phyloP scores from a whole-genome alignment of 2,329 filamentous ascomycete genomes.

The Corynespora cassiicola region DNA sequence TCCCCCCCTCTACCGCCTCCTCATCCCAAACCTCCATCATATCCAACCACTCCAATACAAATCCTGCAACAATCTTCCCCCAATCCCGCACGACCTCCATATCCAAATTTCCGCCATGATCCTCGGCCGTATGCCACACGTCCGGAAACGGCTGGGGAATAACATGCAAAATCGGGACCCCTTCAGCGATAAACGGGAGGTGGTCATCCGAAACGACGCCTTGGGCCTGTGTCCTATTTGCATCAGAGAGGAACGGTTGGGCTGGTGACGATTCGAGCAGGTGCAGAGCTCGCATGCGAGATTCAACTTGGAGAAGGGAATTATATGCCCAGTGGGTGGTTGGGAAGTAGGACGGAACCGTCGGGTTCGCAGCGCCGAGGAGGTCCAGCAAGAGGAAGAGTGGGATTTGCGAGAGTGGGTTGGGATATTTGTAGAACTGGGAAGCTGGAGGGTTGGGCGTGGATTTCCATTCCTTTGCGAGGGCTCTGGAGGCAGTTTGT shows the following conservation, averaged over 20 bases:
- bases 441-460: slow-evolving; percentile 73
- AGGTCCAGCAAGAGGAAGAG: slow-evolving; percentile 93
- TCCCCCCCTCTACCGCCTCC: slow-evolving; percentile 9
- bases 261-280: slow-evolving; percentile 68
- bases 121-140: slow-evolving; percentile 86
- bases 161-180: slow-evolving; percentile 87
- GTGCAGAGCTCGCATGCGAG: slow-evolving; percentile 71
- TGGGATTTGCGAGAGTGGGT: slow-evolving; percentile 77
- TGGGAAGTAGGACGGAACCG: slow-evolving; percentile 83
- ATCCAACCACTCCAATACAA: slow-evolving; percentile 92
- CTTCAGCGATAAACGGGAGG: slow-evolving; percentile 84
- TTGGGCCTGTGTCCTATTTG: slow-evolving; percentile 28
- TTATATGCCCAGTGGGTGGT: slow-evolving; percentile 94
- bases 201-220: slow-evolving; percentile 83
- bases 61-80: slow-evolving; percentile 82
- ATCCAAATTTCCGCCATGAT: slow-evolving; percentile 86
- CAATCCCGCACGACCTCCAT: slow-evolving; percentile 82
- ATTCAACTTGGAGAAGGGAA: slow-evolving; percentile 75
- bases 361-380: slow-evolving; percentile 73
- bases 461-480: slow-evolving; percentile 83
- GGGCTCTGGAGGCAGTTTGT: slow-evolving; percentile 53
- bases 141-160: slow-evolving; percentile 83
- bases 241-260: slow-evolving; percentile 58
- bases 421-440: slow-evolving; percentile 68
- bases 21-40: slow-evolving; percentile 61